Evolutionary conservation across 2,329 filamentous ascomycete species (phyloP), one percentile per base, ranked within the genome.

Genomic region (Proliferodiscus dingleyae): DNA sequence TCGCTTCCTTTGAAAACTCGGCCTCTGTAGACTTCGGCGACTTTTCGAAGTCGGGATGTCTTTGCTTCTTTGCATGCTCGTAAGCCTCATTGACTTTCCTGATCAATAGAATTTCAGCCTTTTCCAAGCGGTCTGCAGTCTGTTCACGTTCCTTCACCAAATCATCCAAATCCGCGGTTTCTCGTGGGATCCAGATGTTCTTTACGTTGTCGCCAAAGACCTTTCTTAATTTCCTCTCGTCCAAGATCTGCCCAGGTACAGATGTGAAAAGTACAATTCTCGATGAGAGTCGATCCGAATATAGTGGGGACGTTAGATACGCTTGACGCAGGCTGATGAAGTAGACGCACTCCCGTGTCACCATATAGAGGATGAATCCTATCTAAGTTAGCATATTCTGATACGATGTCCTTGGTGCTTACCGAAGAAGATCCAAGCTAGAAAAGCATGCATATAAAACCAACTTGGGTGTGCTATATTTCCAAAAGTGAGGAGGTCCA

Each of bases 261-360:
- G 79, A 76, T 2, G 80, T 78, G 62, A 83, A 85, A 4, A 86
- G 70, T 2, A 86, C 81, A 2, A 80, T 85, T 28, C 80, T 75
- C 5, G 81, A 84, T 5, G 82, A 85, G 19, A 85, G 70, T 21
- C 81, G 77, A 53, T 72, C 77, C 34, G 81, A 74, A 59, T 84
- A 83, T 22, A 78, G 67, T n/a, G 80, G 81, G 4, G 80, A 81
- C 45, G 83, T 68, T 22, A 81, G 73, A 64, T 84, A 85, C 0
- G 81, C 82, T 66, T 86, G 82, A 45, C 81, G 77, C 43, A 86
- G 62, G 52, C 83, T 84, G 65, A 85, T 82, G 58, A 80, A 83
- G 69, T 76, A 86, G 43, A 86, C 74, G 56, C 73, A 74, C 63
- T 86, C 82, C 40, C 82, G 71, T 15, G 80, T 81, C 38, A 86